These are phyloP conservation scores for Chaetomiaceae sp. DNA, from an alignment of 2,329 filamentous ascomycete genomes.

Conservation along the genomic window DNA sequence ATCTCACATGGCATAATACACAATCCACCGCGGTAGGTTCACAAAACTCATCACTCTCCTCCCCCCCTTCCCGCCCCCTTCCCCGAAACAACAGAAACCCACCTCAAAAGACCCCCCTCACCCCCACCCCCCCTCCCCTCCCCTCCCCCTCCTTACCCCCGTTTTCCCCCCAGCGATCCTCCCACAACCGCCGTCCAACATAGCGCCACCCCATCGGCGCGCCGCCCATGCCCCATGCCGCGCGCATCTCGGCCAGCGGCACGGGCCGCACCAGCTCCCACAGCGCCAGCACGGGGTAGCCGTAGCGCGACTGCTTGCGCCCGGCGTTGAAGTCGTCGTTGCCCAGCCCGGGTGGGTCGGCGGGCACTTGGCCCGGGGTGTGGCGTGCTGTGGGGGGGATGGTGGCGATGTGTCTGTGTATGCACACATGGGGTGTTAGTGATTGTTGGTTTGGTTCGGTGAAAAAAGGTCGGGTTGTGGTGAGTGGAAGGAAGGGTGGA, in stretches of 20 bases:
- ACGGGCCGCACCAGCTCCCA: slow-evolving; percentile 23
- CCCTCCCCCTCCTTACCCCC: slow-evolving; percentile 2
- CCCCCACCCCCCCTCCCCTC: slow-evolving; percentile 1
- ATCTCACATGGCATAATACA: no score
- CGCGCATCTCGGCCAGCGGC: slow-evolving; percentile 24
- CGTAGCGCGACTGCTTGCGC: slow-evolving; percentile 21
- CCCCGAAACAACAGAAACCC: no score
- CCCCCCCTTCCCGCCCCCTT: no score
- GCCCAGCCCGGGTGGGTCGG: slow-evolving; percentile 23
- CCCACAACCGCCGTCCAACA: slow-evolving; percentile 20
- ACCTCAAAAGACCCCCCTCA: slow-evolving; percentile 8
- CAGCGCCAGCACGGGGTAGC: slow-evolving; percentile 26
- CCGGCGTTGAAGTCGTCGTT: slow-evolving; percentile 29
- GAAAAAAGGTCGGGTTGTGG: no score
- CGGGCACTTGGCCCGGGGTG: slow-evolving; percentile 16
- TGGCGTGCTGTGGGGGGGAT: slow-evolving; percentile 10
- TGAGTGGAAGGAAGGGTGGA: no score
- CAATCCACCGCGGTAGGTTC: no score
- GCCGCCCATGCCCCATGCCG: slow-evolving; percentile 20
- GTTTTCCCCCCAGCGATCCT: slow-evolving; percentile 23
- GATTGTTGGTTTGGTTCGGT: no score
- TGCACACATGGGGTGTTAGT: no score
- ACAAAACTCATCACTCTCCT: no score
- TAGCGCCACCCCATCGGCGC: slow-evolving; percentile 27
- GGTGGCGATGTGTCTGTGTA: slow-evolving; percentile 7